Evolutionary conservation across 2,329 filamentous ascomycete genomes (phyloP).

Genomic region (Phialophora tarda): DNA sequence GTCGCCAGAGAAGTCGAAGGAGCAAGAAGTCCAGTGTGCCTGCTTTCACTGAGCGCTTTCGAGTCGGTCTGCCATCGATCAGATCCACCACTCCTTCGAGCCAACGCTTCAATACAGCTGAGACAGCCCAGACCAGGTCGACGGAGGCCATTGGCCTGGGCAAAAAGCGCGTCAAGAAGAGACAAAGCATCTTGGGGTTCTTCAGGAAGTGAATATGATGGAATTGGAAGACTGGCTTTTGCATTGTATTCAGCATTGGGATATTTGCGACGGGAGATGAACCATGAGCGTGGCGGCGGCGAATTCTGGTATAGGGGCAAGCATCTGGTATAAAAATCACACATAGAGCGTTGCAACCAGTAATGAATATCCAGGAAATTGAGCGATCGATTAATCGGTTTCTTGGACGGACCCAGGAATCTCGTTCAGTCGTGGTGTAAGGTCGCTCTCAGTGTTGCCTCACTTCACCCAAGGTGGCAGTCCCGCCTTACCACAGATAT

Average conservation of each 20-base stretch:
- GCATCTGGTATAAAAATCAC: slow-evolving; percentile 7
- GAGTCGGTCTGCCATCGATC: slow-evolving; percentile 29
- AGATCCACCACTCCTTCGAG: slow-evolving; percentile 33
- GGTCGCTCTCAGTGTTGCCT: background rate
- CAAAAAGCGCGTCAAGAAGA: slow-evolving; percentile 36
- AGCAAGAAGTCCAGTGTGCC: slow-evolving; percentile 39
- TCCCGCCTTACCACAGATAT: background rate
- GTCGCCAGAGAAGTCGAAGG: slow-evolving; percentile 43
- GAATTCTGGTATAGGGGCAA: slow-evolving; percentile 18
- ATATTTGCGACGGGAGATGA: background rate
- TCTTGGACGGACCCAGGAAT: background rate
- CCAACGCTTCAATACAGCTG: slow-evolving; percentile 23
- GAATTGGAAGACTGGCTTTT: background rate
- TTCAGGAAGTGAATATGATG: slow-evolving; percentile 33
- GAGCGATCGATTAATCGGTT: background rate
- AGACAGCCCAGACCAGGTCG: slow-evolving; percentile 29
- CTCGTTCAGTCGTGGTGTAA: background rate
- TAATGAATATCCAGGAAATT: background rate
- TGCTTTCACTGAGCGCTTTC: slow-evolving; percentile 28
- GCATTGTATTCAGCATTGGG: slow-evolving; percentile 9
- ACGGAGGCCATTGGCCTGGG: slow-evolving; percentile 24
- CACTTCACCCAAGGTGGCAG: background rate
- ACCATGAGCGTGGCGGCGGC: background rate
- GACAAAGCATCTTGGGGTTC: slow-evolving; percentile 40
- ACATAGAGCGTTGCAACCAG: slow-evolving; percentile 7